Evolutionary conservation across 2,329 filamentous ascomycete species (phyloP).

Genomic region (Pyrenophora tritici-repentis): DNA sequence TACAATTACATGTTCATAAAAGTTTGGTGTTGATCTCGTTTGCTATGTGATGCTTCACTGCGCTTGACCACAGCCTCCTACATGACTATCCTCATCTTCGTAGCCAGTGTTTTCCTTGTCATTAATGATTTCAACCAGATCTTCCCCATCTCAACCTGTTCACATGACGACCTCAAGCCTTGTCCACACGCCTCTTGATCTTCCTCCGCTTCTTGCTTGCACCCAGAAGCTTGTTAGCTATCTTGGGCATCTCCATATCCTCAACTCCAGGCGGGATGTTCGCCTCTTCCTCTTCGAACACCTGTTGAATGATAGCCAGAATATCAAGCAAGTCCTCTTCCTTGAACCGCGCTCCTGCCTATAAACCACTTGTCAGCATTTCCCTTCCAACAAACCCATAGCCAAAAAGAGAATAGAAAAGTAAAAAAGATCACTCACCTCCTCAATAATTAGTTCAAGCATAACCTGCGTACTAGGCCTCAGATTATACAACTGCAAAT

Average conservation of each 20-base stretch:
- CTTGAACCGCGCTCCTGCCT: slow-evolving; percentile 38
- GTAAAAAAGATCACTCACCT: slow-evolving; percentile 24
- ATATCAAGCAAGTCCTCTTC: slow-evolving; percentile 40
- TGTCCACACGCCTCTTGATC: slow-evolving; percentile 10
- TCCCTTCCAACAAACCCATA: not conserved
- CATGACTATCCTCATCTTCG: too few relatives aligned
- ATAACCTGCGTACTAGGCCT: slow-evolving; percentile 37
- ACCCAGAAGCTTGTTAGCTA: slow-evolving; percentile 37
- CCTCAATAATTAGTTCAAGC: slow-evolving; percentile 44
- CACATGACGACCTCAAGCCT: not conserved
- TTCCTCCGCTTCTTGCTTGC: slow-evolving; percentile 34
- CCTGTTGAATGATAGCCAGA: slow-evolving; percentile 27
- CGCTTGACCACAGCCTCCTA: not conserved
- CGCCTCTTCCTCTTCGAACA: slow-evolving; percentile 41
- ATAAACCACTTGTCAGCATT: not conserved
- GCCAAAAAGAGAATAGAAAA: not conserved
- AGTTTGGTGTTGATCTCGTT: not conserved
- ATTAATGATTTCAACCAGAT: too few relatives aligned
- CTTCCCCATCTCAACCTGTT: not conserved
- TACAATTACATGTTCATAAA: slow-evolving; percentile 21
- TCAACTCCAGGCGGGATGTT: slow-evolving; percentile 37
- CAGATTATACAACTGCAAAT: slow-evolving; percentile 47
- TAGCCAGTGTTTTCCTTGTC: too few relatives aligned
- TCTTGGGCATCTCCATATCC: slow-evolving; percentile 32
- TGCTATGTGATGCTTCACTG: not conserved